Evolutionary conservation across 2,329 filamentous ascomycete genomes (phyloP).

Genomic region (Aspergillus amoenus): DNA sequence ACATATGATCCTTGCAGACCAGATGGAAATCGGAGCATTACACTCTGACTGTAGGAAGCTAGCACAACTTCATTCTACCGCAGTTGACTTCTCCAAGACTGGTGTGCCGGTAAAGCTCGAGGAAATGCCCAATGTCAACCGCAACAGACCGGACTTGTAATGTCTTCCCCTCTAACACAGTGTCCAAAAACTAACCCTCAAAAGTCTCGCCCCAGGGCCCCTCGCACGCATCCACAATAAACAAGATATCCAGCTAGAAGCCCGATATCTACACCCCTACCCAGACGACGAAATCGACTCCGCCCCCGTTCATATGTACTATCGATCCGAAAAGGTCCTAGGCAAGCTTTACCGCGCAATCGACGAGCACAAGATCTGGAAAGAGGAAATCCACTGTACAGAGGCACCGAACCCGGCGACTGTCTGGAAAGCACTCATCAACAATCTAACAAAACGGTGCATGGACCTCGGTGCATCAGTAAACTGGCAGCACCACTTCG

Average conservation of each 20-base stretch:
- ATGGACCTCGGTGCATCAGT: constrained; percentile 3
- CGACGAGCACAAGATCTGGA: constrained; percentile 64
- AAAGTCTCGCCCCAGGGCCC: constrained; percentile 27
- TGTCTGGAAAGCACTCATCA: constrained; percentile 18
- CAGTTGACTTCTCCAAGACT: constrained; percentile 75
- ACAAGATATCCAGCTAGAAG: constrained; percentile 40
- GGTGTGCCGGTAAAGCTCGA: constrained; percentile 57
- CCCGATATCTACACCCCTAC: constrained; percentile 49
- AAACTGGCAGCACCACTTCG: constrained; percentile 14
- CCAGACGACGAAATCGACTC: constrained; percentile 49
- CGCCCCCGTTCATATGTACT: constrained; percentile 55
- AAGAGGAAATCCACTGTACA: constrained; percentile 14
- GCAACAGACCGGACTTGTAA: constrained; percentile 57
- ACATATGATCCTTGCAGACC: constrained; percentile 66
- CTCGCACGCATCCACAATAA: constrained; percentile 35
- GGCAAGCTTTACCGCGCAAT: constrained; percentile 71
- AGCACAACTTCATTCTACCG: constrained; percentile 66
- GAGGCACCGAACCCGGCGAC: not conserved
- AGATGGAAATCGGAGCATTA: constrained; percentile 51
- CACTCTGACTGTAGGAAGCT: constrained; percentile 54
- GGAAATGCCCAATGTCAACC: constrained; percentile 42
- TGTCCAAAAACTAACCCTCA: not conserved
- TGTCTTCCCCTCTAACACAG: constrained; percentile 21
- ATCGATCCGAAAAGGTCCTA: constrained; percentile 66
- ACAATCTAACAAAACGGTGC: constrained; percentile 7